phyloP scores from a whole-genome alignment of 352 stramenopile genomes.

The Globisporangium viniferum region DNA sequence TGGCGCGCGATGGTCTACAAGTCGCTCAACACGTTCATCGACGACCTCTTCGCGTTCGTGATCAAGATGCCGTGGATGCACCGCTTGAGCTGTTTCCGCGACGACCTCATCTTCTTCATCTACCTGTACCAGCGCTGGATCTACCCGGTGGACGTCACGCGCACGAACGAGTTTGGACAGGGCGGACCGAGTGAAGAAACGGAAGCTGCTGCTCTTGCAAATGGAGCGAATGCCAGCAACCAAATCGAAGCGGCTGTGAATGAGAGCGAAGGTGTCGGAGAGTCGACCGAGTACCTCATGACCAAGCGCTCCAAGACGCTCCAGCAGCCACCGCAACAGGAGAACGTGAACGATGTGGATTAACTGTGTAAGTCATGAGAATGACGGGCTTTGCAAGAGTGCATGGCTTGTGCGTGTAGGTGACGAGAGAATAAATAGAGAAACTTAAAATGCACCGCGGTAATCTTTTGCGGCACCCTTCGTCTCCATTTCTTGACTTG shows the following conservation, averaged over 20 bases:
- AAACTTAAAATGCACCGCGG: too few relatives aligned
- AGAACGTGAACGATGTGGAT: conserved; percentile 7
- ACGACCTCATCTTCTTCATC: conserved; percentile 99
- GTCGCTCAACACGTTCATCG: conserved; percentile 98
- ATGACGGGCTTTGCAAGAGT: too few relatives aligned
- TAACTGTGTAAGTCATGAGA: background rate
- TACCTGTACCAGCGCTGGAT: conserved; percentile 99
- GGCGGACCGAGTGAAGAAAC: conserved; percentile 55
- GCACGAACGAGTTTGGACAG: conserved; percentile 94
- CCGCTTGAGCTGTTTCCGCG: conserved; percentile 96
- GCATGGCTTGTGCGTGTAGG: too few relatives aligned
- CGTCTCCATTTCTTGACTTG: too few relatives aligned
- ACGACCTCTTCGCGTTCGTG: conserved; percentile 97
- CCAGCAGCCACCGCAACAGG: conserved; percentile 13
- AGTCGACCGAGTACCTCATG: conserved; percentile 55
- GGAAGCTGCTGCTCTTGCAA: conserved; percentile 12
- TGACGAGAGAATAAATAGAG: too few relatives aligned
- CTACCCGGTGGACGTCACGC: conserved; percentile 90
- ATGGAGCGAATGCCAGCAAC: background rate
- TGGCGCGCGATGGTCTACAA: conserved; percentile 99
- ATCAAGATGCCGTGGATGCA: conserved; percentile 99
- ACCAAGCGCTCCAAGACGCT: conserved; percentile 45
- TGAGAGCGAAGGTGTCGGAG: conserved; percentile 19
- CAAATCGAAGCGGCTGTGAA: conserved; percentile 9
- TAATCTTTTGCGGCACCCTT: too few relatives aligned